Evolutionary conservation across 1,284 basidiomycete species (phyloP).

Genomic region (Coniferiporia weirii): DNA sequence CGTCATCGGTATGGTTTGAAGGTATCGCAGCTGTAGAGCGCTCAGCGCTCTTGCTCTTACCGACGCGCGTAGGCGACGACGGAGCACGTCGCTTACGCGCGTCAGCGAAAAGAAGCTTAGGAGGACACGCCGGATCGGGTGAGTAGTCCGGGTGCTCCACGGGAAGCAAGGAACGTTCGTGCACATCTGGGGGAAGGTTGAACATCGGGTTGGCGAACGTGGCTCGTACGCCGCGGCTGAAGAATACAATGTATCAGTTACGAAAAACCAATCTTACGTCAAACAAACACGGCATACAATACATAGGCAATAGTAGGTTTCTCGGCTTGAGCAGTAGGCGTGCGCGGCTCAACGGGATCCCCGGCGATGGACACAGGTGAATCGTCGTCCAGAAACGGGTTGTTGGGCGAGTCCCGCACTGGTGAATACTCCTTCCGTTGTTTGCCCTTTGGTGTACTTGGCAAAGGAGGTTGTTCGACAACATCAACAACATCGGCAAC

Average conservation of each 20-base stretch:
- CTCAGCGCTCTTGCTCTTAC: not conserved
- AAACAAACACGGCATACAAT: conserved; percentile 17
- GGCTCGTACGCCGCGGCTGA: conserved; percentile 22
- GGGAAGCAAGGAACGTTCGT: conserved; percentile 21
- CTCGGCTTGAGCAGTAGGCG: conserved; percentile 15
- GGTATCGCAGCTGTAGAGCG: conserved; percentile 2
- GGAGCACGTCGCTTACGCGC: conserved; percentile 5
- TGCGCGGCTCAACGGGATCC: conserved; percentile 12
- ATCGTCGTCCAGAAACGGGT: conserved; percentile 41
- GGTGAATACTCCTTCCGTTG: conserved; percentile 23
- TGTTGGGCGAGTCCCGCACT: conserved; percentile 47
- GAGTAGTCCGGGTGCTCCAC: conserved; percentile 24
- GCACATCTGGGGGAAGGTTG: conserved; percentile 20
- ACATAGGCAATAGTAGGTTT: conserved; percentile 21
- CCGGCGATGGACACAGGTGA: conserved; percentile 10
- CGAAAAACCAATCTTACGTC: not conserved
- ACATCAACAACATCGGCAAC: conserved; percentile 21
- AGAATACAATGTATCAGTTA: not conserved
- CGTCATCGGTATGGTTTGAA: conserved; percentile 1
- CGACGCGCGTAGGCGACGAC: conserved; percentile 9
- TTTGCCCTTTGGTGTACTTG: conserved; percentile 18
- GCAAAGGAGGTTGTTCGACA: conserved; percentile 22
- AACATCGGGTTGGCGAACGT: conserved; percentile 23
- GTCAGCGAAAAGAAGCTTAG: conserved; percentile 21
- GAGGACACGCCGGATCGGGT: conserved; percentile 21